Evolutionary conservation across 148 eudicot genomes (phyloP).

Genomic region (Nyssa sinensis): DNA sequence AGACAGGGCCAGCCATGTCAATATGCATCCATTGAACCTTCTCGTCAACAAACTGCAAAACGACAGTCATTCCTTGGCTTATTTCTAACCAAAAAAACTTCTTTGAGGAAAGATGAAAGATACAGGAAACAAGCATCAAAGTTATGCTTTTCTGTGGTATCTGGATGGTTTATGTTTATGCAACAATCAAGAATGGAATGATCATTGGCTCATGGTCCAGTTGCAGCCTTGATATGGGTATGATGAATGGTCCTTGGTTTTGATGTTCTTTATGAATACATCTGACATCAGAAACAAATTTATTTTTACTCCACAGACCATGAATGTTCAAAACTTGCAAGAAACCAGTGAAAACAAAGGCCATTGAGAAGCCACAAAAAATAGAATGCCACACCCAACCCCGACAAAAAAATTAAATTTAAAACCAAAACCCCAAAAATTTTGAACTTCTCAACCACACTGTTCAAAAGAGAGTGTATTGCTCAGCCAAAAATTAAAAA

Average conservation of each 20-base stretch:
- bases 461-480: too few species aligned
- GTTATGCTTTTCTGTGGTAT: not conserved
- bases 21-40: slow-evolving; percentile 99
- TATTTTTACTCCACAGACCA: too few species aligned
- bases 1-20: slow-evolving; percentile 97
- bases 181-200: not conserved
- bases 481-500: too few species aligned
- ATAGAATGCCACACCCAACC: too few species aligned
- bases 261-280: too few species aligned
- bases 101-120: not conserved
- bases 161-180: not conserved
- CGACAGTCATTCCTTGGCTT: not conserved
- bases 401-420: too few species aligned
- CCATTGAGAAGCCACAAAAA: too few species aligned
- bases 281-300: too few species aligned
- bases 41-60: slow-evolving; percentile 86
- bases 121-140: not conserved
- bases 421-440: too few species aligned
- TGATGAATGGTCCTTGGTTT: not conserved
- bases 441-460: too few species aligned
- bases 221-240: not conserved
- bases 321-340: too few species aligned
- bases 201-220: not conserved
- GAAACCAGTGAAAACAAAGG: too few species aligned
- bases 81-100: not conserved